Evolutionary conservation across 345 rosid genomes (phyloP).

Genomic region (Eucalyptus paniculata): DNA sequence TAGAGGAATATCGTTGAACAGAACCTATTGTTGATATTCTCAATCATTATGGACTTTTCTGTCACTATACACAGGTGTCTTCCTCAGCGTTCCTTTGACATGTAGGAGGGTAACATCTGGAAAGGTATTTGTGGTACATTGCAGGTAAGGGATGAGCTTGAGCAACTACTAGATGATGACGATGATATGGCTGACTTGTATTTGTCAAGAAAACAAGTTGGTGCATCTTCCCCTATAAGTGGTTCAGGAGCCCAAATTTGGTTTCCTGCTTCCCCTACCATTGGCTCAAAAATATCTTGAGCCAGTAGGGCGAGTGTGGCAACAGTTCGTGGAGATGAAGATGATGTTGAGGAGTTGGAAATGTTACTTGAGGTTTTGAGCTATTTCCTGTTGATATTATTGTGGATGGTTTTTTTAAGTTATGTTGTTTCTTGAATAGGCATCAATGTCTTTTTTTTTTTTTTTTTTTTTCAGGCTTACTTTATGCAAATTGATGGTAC

Average conservation of each 20-base stretch:
- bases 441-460: background rate
- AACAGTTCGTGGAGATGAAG: constrained; percentile 80
- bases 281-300: constrained; percentile 85
- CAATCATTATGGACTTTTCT: background rate
- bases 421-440: background rate
- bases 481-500: constrained; percentile 93
- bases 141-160: constrained; percentile 96
- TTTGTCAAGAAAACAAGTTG: constrained; percentile 76
- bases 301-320: constrained; percentile 84
- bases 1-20: background rate
- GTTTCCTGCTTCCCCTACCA: constrained; percentile 75
- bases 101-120: background rate
- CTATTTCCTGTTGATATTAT: background rate
- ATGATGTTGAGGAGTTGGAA: constrained; percentile 98
- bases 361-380: constrained; percentile 82
- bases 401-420: background rate
- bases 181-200: constrained; percentile 98
- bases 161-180: constrained; percentile 90
- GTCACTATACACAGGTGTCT: background rate
- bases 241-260: constrained; percentile 64
- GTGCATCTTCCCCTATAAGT: constrained; percentile 59
- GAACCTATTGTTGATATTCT: background rate
- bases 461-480: constrained; percentile 53
- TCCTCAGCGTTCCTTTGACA: background rate
- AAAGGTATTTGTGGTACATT: background rate